These are phyloP conservation scores for Saraca asoca DNA, from an alignment of 331 rosid genomes.

Conservation along the genomic window DNA sequence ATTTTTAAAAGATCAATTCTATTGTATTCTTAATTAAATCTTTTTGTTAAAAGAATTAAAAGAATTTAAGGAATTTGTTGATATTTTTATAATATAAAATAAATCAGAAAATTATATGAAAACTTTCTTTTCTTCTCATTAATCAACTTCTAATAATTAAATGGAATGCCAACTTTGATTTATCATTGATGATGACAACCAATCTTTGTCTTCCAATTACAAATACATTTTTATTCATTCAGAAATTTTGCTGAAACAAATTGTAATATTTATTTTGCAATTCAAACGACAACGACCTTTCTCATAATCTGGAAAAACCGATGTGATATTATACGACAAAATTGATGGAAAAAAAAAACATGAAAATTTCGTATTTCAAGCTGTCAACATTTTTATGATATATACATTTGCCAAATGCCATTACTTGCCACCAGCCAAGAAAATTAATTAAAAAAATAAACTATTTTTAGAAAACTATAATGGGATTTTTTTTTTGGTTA, in stretches of 20 bases:
- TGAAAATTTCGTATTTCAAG: not conserved
- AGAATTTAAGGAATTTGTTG: no score
- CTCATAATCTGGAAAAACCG: not conserved
- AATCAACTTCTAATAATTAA: no score
- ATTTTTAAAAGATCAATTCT: no score
- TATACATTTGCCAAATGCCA: constrained; percentile 23
- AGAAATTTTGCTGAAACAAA: not conserved
- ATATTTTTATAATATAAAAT: no score
- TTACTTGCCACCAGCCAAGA: not conserved
- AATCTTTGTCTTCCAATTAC: constrained; percentile 21
- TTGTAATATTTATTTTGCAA: not conserved
- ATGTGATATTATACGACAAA: constrained; percentile 1
- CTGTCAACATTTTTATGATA: not conserved
- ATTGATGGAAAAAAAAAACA: not conserved
- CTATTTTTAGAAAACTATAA: no score
- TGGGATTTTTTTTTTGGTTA: no score
- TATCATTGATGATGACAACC: not conserved
- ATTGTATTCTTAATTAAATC: no score
- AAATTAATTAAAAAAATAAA: not conserved
- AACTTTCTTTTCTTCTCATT: no score
- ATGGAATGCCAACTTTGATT: not conserved
- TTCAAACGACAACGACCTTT: constrained; percentile 15
- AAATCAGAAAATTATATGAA: no score
- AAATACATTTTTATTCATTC: not conserved
- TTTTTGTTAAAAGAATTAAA: no score